Percentiles rank a stretch among this genome's conserved stretches.
phyloP scores from a whole-genome alignment of 371 early-diverging fungal species.

The Lichtheimia corymbifera region DNA sequence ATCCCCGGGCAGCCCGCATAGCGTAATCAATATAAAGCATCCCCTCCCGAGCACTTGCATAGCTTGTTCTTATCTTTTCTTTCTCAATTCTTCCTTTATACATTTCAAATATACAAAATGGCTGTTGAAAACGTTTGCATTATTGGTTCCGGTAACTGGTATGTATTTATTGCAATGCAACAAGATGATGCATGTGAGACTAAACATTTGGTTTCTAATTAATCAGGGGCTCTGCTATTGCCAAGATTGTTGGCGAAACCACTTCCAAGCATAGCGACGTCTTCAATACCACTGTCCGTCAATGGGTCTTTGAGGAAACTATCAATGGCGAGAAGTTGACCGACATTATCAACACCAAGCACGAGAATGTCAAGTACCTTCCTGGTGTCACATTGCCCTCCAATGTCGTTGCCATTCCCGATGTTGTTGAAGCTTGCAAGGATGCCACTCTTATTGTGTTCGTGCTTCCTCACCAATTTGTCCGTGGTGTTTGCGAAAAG shows the following conservation, averaged over 20 bases:
- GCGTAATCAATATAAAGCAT: conserved; percentile 3
- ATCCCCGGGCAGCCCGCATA: neutral
- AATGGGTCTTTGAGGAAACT: conserved; percentile 97
- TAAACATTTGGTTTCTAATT: neutral
- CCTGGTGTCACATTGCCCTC: conserved; percentile 87
- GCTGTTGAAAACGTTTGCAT: conserved; percentile 77
- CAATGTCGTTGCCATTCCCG: conserved; percentile 85
- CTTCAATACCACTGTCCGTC: conserved; percentile 81
- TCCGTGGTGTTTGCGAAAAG: conserved; percentile 77
- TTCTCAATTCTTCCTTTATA: neutral
- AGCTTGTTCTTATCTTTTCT: neutral
- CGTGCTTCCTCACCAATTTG: conserved; percentile 97
- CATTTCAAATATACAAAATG: conserved; percentile 15
- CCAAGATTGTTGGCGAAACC: conserved; percentile 92
- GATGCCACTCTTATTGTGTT: conserved; percentile 91
- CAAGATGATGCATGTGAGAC: neutral
- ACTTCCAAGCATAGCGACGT: conserved; percentile 61
- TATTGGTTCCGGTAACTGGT: conserved; percentile 95
- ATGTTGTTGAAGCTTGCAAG: conserved; percentile 73
- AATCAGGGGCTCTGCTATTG: conserved; percentile 92
- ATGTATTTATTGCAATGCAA: conserved; percentile 14
- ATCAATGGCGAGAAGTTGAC: conserved; percentile 87
- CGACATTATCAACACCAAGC: conserved; percentile 93
- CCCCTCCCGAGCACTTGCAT: neutral
- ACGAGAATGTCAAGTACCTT: conserved; percentile 95